phyloP scores from a whole-genome alignment of 1,284 basidiomycete species.

The Coniferiporia weirii region DNA sequence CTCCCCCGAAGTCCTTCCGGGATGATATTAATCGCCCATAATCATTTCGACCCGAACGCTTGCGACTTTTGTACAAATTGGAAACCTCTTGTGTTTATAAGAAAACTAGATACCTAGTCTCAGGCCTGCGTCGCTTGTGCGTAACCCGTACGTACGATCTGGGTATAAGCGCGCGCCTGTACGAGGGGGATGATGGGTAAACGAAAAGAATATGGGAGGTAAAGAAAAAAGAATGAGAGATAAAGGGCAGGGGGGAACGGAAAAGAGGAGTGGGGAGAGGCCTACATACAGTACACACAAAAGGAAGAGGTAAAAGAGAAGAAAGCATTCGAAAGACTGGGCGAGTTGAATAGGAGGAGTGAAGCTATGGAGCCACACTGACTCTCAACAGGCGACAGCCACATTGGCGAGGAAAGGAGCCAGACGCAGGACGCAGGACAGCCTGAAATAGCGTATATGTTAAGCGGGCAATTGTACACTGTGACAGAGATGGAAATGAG shows the following conservation, averaged over 20 bases:
- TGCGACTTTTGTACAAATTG: too few species aligned
- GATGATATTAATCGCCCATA: too few species aligned
- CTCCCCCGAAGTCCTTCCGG: too few species aligned
- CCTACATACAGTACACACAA: not conserved
- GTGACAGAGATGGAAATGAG: not conserved
- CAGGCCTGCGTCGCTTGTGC: not conserved
- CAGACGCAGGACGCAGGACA: not conserved
- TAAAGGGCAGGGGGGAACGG: not conserved
- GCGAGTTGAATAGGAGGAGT: not conserved
- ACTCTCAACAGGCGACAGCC: not conserved
- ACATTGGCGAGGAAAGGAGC: not conserved
- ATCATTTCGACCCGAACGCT: too few species aligned
- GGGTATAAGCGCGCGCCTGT: not conserved
- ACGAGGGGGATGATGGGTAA: not conserved
- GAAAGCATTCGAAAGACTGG: not conserved
- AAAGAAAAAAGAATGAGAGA: not conserved
- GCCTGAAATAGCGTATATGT: not conserved
- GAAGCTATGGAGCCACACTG: not conserved
- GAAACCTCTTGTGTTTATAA: too few species aligned
- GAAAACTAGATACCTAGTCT: too few species aligned
- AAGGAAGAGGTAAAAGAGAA: not conserved
- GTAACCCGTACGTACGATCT: not conserved
- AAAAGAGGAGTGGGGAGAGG: not conserved
- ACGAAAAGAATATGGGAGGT: not conserved
- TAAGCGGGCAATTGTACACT: not conserved